Evolutionary conservation across 2,329 filamentous ascomycete genomes (phyloP), one percentile per base, ranked within the genome.

Genomic region (Lasiodiplodia theobromae): DNA sequence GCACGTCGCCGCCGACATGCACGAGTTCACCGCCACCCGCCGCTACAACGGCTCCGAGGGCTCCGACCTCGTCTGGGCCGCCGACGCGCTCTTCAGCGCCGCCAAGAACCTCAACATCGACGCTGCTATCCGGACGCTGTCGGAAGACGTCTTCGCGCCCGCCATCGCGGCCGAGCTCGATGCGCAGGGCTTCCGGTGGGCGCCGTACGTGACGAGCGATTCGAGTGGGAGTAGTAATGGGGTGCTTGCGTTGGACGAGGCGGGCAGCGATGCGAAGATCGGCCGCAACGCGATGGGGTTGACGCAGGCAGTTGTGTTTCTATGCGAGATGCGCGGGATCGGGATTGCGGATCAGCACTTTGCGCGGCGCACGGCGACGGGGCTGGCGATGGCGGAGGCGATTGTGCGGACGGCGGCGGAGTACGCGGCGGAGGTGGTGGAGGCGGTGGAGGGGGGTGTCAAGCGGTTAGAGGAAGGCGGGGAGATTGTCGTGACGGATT

Each of bases 51-150:
- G 28, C 28, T 71, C 74, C 4, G 72, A 70, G 3, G 10, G n/a
- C 23, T 11, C 2, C 2, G 72, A 75, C 38, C 79, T 78, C 63
- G 74, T 71, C 34, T 78, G 78, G 11, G 78, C 75, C 7, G 75
- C 76, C 1, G 78, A 80, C 53, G 78, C 74, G 38, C 75, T 79
- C 72, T 76, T 74, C 69, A 76, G 75, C 52, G 77, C 76, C 12
- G 78, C 77, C 10, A 77, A 77, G 72, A 80, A 80, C 66, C 71
- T 79, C 18, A 79, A 80, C 70, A 79, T 80, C 54, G 72, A 79
- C 28, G 68, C 72, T 0, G 56, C 67, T 0, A 80, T 80, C 57
- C 77, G 78, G 28, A 64, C 73, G n/a, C 72, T 80, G n/a, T 71
- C 74, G 10, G 77, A 80, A 62, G 70, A 71, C 2, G 69, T 78